Evolutionary conservation across 768 basidiomycete species (phyloP).

Genomic region (Leccinum imitatum): DNA sequence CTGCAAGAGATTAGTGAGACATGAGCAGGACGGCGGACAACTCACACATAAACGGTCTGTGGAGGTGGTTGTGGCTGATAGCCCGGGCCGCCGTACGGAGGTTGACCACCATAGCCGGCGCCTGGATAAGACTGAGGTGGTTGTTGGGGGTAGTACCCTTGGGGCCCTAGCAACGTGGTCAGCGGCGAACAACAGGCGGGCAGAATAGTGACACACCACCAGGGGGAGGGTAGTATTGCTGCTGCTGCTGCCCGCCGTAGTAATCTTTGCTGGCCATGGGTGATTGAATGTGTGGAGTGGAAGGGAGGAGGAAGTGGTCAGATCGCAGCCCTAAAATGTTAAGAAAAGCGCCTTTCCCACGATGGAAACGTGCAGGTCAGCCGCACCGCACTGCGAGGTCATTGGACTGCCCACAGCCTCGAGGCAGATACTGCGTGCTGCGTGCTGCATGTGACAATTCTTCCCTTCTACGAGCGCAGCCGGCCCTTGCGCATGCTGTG

Average conservation of each 20-base stretch:
- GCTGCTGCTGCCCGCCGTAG: slow-evolving; percentile 51
- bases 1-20: slow-evolving; percentile 24
- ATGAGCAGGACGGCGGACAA: slow-evolving; percentile 5
- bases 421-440: slow-evolving; percentile 17
- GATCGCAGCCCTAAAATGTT: slow-evolving; percentile 26
- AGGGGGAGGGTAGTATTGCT: slow-evolving; percentile 56
- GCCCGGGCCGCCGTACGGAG: slow-evolving; percentile 25
- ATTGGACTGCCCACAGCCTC: slow-evolving; percentile 18
- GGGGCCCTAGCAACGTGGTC: slow-evolving; percentile 46
- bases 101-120: slow-evolving; percentile 41
- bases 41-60: slow-evolving; percentile 81
- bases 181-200: background rate
- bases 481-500: slow-evolving; percentile 9
- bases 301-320: slow-evolving; percentile 16
- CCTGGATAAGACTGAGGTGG: slow-evolving; percentile 69
- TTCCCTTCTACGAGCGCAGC: background rate
- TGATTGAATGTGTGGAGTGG: slow-evolving; percentile 9
- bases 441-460: background rate
- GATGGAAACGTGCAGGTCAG: slow-evolving; percentile 6
- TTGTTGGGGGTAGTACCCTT: slow-evolving; percentile 74
- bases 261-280: slow-evolving; percentile 76
- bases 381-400: background rate
- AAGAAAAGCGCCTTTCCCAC: slow-evolving; percentile 23
- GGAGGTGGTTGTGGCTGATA: slow-evolving; percentile 70
- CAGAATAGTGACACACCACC: slow-evolving; percentile 34